Percentiles rank a stretch among this genome's conserved stretches.
phyloP scores from a whole-genome alignment of 176 grass and related monocot species.

The Paspalum notatum region DNA sequence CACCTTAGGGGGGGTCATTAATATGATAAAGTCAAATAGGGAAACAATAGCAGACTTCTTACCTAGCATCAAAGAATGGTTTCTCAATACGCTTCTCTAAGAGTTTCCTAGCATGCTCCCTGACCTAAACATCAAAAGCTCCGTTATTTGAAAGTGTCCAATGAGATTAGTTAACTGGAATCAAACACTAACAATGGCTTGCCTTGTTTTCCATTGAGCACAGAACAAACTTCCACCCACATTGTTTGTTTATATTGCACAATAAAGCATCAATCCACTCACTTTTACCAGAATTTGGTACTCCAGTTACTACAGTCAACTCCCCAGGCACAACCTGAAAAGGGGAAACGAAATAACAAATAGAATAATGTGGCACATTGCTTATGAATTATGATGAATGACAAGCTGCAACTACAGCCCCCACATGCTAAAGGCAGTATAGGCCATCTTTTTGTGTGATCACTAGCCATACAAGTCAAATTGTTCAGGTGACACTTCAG shows the following conservation, averaged over 20 bases:
- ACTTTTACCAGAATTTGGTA: conserved; percentile 98
- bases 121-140: conserved; percentile 67
- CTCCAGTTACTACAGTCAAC: conserved; percentile 88
- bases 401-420: not conserved
- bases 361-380: conserved; percentile 16
- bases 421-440: not conserved
- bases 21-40: conserved; percentile 28
- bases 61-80: conserved; percentile 93
- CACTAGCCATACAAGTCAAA: conserved; percentile 10
- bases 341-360: conserved; percentile 19
- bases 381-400: not conserved
- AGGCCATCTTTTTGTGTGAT: conserved; percentile 29
- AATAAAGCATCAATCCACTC: conserved; percentile 98
- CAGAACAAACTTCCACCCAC: conserved; percentile 91
- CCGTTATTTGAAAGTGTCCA: conserved; percentile 9
- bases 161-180: conserved; percentile 19
- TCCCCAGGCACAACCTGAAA: conserved; percentile 86
- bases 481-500: conserved; percentile 15
- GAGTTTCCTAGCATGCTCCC: conserved; percentile 95
- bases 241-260: conserved; percentile 82
- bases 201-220: conserved; percentile 99
- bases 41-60: conserved; percentile 32
- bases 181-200: conserved; percentile 45
- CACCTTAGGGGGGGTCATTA: conserved; percentile 4
- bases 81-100: conserved; percentile 85